phyloP scores from a whole-genome alignment of 495 filamentous ascomycete genomes.

The Daldinia childiae region DNA sequence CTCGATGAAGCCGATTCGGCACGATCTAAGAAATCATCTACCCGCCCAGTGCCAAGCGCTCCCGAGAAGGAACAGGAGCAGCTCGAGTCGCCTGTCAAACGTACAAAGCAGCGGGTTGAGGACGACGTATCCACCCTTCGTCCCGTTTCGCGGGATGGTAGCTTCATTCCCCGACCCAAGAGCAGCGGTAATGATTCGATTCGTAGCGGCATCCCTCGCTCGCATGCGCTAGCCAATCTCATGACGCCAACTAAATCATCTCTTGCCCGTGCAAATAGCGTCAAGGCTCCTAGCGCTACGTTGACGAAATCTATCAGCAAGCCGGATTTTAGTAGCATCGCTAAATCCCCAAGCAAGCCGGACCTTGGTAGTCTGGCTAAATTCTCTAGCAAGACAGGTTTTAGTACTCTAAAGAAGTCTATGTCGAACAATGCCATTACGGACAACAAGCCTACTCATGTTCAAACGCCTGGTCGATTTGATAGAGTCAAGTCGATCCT shows the following conservation, averaged over 20 bases:
- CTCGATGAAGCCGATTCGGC: constrained; percentile 66
- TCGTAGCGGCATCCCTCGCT: constrained; percentile 46
- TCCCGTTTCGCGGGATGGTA: constrained; percentile 60
- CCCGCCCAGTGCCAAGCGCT: constrained; percentile 28
- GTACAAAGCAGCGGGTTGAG: constrained; percentile 65
- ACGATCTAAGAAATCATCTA: constrained; percentile 44
- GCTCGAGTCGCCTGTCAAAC: constrained; percentile 64
- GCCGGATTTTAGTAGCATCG: constrained; percentile 44
- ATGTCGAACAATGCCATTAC: constrained; percentile 12
- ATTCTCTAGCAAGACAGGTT: constrained; percentile 44
- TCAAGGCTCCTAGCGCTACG: constrained; percentile 59
- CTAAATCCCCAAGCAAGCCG: constrained; percentile 53
- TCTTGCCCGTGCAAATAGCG: constrained; percentile 67
- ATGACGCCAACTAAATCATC: constrained; percentile 87
- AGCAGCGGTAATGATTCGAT: constrained; percentile 50
- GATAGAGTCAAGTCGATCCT: constrained; percentile 62
- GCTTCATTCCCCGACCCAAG: constrained; percentile 54
- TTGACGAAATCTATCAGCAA: constrained; percentile 52
- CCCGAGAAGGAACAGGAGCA: constrained; percentile 42
- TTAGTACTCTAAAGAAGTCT: constrained; percentile 26
- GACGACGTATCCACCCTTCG: constrained; percentile 69
- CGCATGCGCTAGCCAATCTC: constrained; percentile 61
- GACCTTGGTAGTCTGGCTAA: constrained; percentile 30
- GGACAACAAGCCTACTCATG: constrained; percentile 34
- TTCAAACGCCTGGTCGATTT: constrained; percentile 55